Evolutionary conservation across 2,329 filamentous ascomycete genomes (phyloP).

Genomic region (Didymella arachidicola): DNA sequence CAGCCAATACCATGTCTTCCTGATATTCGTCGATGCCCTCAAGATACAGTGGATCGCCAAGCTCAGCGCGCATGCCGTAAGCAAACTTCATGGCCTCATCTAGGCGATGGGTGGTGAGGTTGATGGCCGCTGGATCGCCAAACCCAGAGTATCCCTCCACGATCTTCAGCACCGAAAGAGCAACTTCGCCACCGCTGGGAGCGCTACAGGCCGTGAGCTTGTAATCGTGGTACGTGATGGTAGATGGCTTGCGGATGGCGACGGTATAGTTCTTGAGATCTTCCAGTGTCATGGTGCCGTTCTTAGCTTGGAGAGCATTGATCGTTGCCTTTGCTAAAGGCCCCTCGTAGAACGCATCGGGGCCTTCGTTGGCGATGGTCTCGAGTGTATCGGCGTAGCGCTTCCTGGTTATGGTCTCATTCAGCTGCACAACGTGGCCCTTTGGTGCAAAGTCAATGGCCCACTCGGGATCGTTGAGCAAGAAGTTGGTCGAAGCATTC

Average conservation of each 20-base stretch:
- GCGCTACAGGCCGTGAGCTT: slow-evolving; percentile 74
- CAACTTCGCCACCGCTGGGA: slow-evolving; percentile 80
- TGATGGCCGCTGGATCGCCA: slow-evolving; percentile 62
- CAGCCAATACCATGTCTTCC: slow-evolving; percentile 68
- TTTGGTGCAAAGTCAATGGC: slow-evolving; percentile 88
- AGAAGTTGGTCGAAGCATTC: slow-evolving; percentile 64
- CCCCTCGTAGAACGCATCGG: slow-evolving; percentile 77
- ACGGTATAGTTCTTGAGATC: slow-evolving; percentile 79
- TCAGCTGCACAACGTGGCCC: slow-evolving; percentile 73
- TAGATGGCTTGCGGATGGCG: slow-evolving; percentile 67
- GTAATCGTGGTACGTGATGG: slow-evolving; percentile 67
- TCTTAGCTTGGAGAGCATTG: slow-evolving; percentile 68
- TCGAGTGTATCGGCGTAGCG: slow-evolving; percentile 83
- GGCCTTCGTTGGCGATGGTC: slow-evolving; percentile 74
- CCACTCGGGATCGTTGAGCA: slow-evolving; percentile 79
- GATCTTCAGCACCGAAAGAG: slow-evolving; percentile 79
- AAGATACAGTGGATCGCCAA: slow-evolving; percentile 85
- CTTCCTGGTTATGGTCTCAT: slow-evolving; percentile 80
- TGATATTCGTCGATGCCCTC: slow-evolving; percentile 69
- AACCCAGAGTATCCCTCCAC: slow-evolving; percentile 78
- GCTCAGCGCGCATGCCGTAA: slow-evolving; percentile 76
- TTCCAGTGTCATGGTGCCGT: slow-evolving; percentile 85
- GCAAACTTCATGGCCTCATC: slow-evolving; percentile 90
- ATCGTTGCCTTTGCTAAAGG: slow-evolving; percentile 78
- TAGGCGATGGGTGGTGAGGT: slow-evolving; percentile 80